Percentiles rank a stretch among this genome's conserved stretches.
Evolutionary conservation across 1,139 yeast species (phyloP).

Genomic region (Lodderomyces pseudojiufengensis): DNA sequence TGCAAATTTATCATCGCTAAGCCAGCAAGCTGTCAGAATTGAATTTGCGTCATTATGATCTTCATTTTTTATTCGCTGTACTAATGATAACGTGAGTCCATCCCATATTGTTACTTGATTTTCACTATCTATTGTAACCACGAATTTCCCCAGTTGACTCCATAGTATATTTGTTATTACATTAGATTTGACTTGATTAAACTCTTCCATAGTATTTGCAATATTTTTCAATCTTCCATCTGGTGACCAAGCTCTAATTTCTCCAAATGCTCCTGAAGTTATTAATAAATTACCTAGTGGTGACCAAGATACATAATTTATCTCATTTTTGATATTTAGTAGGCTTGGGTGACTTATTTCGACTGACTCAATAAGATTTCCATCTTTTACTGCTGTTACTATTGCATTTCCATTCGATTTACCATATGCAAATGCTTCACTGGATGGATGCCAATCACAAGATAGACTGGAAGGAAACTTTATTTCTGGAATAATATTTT

Average conservation of each 20-base stretch:
- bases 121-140: constrained; percentile 31
- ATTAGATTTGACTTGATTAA: constrained; percentile 8
- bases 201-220: constrained; percentile 20
- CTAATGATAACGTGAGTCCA: constrained; percentile 28
- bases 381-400: constrained; percentile 31
- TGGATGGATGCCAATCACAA: constrained; percentile 39
- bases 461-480: constrained; percentile 28
- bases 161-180: constrained; percentile 28
- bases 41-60: constrained; percentile 3
- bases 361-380: constrained; percentile 32
- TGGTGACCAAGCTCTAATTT: constrained; percentile 63
- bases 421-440: constrained; percentile 39
- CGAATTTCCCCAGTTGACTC: constrained; percentile 35
- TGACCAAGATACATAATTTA: constrained; percentile 57
- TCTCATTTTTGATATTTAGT: constrained; percentile 21
- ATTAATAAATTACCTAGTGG: constrained; percentile 55
- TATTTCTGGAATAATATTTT: constrained; percentile 16
- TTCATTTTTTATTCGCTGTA: constrained; percentile 25
- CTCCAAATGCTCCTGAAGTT: constrained; percentile 62
- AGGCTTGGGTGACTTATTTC: constrained; percentile 32
- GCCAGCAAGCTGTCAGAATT: constrained; percentile 58
- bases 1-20: constrained; percentile 67
- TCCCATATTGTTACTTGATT: constrained; percentile 39
- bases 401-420: constrained; percentile 32
- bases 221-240: constrained; percentile 64